Conservation (phyloP, 2,329 filamentous ascomycete species). For the Sarocladiaceae sp. region DNA sequence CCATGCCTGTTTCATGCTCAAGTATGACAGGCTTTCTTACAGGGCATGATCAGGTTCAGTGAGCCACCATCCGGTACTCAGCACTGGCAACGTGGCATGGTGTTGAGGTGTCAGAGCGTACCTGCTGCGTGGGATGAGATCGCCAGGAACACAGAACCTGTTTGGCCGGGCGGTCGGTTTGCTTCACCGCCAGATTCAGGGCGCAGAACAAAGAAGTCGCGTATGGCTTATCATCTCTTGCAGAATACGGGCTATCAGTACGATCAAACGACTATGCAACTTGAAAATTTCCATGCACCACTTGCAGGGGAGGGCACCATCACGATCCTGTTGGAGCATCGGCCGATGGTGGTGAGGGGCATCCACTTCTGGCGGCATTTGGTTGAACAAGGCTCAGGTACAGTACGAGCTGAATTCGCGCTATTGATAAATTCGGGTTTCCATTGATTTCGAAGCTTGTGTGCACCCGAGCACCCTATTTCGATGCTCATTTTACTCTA, state of each 20-base stretch:
- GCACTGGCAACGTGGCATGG: background rate
- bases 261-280: too few relatives aligned
- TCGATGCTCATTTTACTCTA: too few relatives aligned
- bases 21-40: too few relatives aligned
- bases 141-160: background rate
- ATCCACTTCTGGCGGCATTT: background rate
- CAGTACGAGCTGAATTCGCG: background rate
- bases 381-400: slow-evolving; percentile 1
- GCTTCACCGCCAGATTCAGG: background rate
- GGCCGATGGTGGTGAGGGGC: slow-evolving; percentile 8
- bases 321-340: slow-evolving; percentile 1
- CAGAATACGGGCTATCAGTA: too few relatives aligned
- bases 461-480: too few relatives aligned
- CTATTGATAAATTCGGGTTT: too few relatives aligned
- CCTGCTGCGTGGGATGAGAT: background rate
- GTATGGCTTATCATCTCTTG: too few relatives aligned
- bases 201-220: too few relatives aligned
- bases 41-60: too few relatives aligned
- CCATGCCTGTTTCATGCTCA: too few relatives aligned
- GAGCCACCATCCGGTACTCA: background rate
- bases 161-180: background rate
- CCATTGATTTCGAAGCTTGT: too few relatives aligned
- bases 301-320: background rate
- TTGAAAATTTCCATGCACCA: background rate
- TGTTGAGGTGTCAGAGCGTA: background rate